phyloP scores from a whole-genome alignment of 164 flowering plant genomes.

The Stephania japonica region DNA sequence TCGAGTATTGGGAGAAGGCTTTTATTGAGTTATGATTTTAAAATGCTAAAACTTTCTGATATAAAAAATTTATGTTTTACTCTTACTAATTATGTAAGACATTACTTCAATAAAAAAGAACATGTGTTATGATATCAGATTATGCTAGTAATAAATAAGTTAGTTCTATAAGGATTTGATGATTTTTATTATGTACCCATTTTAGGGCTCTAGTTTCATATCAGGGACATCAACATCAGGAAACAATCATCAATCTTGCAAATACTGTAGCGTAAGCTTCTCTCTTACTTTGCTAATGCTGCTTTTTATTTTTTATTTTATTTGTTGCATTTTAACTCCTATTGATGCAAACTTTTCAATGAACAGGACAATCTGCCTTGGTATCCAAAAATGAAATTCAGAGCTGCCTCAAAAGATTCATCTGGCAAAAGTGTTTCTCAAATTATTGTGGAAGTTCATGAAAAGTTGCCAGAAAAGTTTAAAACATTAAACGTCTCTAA shows the following conservation, averaged over 20 bases:
- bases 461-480: conserved; percentile 29
- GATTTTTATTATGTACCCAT: conserved; percentile 21
- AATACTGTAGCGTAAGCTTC: conserved; percentile 70
- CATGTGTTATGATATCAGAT: too few relatives aligned
- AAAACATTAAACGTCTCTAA: conserved; percentile 14
- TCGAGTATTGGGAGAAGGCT: too few relatives aligned
- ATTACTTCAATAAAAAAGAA: too few relatives aligned
- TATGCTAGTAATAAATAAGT: too few relatives aligned
- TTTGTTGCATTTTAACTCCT: conserved; percentile 6
- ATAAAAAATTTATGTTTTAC: too few relatives aligned
- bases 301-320: not conserved
- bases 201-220: conserved; percentile 30
- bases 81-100: too few relatives aligned
- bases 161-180: not conserved
- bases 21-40: too few relatives aligned
- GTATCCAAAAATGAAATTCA: conserved; percentile 71
- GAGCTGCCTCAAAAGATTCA: conserved; percentile 42
- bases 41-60: too few relatives aligned
- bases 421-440: conserved; percentile 33
- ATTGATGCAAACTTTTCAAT: conserved; percentile 8
- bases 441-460: conserved; percentile 51
- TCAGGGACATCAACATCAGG: conserved; percentile 4
- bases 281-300: not conserved
- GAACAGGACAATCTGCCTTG: conserved; percentile 36
- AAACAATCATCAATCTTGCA: conserved; percentile 32